Evolutionary conservation across 352 stramenopile genomes (phyloP), one percentile per base, ranked within the genome.

Genomic region (Pythium insidiosum): DNA sequence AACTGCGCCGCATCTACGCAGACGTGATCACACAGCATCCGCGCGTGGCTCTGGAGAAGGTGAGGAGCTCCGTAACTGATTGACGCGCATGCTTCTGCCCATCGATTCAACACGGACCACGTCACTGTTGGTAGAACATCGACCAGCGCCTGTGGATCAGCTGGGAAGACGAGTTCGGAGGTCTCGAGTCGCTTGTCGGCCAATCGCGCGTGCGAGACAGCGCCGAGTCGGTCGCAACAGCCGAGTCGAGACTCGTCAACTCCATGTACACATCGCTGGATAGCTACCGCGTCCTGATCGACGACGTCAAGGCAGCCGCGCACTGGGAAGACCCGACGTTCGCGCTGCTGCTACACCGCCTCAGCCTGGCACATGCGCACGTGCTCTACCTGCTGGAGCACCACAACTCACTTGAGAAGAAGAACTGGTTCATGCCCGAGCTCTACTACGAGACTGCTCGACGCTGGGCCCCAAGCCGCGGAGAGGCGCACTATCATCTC

Each of bases 121-220:
- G n/a, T n/a, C n/a, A n/a, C n/a, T n/a, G n/a, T n/a, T n/a, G n/a
- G n/a, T 19, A 84, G 72, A 58, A 61, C 13, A 40, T 84, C 26
- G 73, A 73, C 36, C 57, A 80, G 28, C 62, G 61, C 3, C 53
- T 89, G 7, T 89, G 76, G 76, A 63, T 42, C 39, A 81, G 55
- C 43, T 89, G 73, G 73, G 81, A 87, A 45, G 61, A 65, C 2
- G 58, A 83, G 24, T 68, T 89, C 6, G 57, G 63, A 3, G 40
- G 29, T 0, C 49, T 79, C 6, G 58, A 74, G n/a, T 3, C 34
- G 38, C 6, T 19, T 61, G 31, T 23, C 45, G 3, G 30, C 25
- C 11, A 13, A 39, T 13, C 13, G 22, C 21, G n/a, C n/a, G n/a
- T n/a, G n/a, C n/a, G n/a, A n/a, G 31, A 47, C 6, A 22, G 38